phyloP scores from a whole-genome alignment of 2,329 filamentous ascomycete genomes.

The Diaporthe sp. region DNA sequence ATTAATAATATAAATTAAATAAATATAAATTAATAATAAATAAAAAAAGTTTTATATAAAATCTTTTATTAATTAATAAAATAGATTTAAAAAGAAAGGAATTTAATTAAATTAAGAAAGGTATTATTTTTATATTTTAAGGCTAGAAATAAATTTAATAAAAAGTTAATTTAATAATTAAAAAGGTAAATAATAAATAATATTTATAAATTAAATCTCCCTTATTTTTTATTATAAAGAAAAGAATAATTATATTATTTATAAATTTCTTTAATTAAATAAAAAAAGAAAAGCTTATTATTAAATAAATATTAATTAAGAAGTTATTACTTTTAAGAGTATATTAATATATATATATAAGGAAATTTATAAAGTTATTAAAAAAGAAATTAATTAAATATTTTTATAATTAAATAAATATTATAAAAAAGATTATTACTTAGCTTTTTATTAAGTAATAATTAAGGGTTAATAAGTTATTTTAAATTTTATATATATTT shows the following conservation, averaged over 20 bases:
- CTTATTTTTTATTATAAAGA: not conserved
- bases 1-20: too few relatives aligned
- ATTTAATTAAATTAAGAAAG: not conserved
- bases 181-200: not conserved
- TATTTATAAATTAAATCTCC: not conserved
- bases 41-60: slow-evolving; percentile 40
- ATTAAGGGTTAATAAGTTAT: too few relatives aligned
- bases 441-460: too few relatives aligned
- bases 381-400: too few relatives aligned
- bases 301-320: not conserved
- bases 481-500: too few relatives aligned
- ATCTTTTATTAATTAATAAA: not conserved
- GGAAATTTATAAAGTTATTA: too few relatives aligned
- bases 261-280: not conserved
- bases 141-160: not conserved
- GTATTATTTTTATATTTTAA: not conserved
- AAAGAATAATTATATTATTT: not conserved
- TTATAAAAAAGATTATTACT: too few relatives aligned
- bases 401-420: too few relatives aligned
- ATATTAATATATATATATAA: too few relatives aligned
- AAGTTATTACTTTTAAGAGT: not conserved
- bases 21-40: too few relatives aligned
- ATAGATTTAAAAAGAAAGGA: not conserved
- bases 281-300: not conserved
- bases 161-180: not conserved